A percentile compares a stretch with the other conserved stretches of the same genome.
These are phyloP conservation scores for Suillus plorans DNA, from an alignment of 768 basidiomycete genomes.

Conservation along the genomic window DNA sequence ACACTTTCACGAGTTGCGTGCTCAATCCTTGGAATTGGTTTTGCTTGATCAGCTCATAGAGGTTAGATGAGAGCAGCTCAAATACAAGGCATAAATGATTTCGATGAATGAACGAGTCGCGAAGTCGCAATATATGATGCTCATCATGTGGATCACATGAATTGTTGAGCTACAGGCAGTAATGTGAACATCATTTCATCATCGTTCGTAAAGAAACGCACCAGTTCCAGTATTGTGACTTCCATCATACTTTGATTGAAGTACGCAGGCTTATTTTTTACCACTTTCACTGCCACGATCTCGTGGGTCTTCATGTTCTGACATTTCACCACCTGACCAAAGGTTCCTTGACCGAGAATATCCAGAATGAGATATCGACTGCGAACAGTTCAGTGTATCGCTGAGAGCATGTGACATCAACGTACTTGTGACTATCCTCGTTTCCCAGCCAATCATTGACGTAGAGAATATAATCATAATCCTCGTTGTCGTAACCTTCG, in stretches of 20 bases:
- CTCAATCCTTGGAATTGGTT: constrained; percentile 98
- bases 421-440: constrained; percentile 94
- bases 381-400: constrained; percentile 16
- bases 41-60: constrained; percentile 99
- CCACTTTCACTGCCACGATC: constrained; percentile 97
- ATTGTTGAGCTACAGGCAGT: constrained; percentile 76
- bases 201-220: constrained; percentile 42
- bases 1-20: constrained; percentile 97
- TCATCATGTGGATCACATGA: constrained; percentile 91
- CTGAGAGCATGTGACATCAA: constrained; percentile 17
- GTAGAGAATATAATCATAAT: constrained; percentile 98
- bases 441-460: constrained; percentile 97
- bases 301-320: constrained; percentile 99
- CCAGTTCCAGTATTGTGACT: constrained; percentile 95
- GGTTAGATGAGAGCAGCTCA: constrained; percentile 92
- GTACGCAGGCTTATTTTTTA: constrained; percentile 99
- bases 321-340: constrained; percentile 99
- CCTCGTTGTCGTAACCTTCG: constrained; percentile 98
- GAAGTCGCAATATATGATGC: constrained; percentile 93
- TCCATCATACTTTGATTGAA: constrained; percentile 99
- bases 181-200: not conserved
- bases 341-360: constrained; percentile 97
- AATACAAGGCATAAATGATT: constrained; percentile 97
- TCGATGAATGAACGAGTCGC: constrained; percentile 95
- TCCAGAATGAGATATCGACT: constrained; percentile 93